A percentile compares a stretch with the other conserved stretches of the same genome.
phyloP scores from a whole-genome alignment of 352 stramenopile genomes.

The Pythium volutum region DNA sequence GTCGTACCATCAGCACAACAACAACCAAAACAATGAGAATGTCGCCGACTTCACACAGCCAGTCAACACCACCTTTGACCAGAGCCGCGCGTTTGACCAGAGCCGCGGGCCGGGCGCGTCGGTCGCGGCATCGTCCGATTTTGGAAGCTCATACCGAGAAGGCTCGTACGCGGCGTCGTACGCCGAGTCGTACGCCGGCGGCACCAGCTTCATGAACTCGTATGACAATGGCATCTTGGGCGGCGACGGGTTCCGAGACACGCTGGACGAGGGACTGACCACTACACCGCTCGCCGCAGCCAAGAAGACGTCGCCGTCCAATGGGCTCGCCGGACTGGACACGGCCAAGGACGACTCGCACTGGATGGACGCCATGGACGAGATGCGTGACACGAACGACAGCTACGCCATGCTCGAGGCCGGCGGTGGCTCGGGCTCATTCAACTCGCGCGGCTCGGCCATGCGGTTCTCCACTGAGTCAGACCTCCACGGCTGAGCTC shows the following conservation, averaged over 20 bases:
- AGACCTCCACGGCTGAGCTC: conserved; percentile 32
- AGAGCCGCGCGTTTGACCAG: conserved; percentile 52
- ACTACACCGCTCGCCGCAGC: not conserved
- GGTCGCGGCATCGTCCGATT: conserved; percentile 12
- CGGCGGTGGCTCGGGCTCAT: conserved; percentile 36
- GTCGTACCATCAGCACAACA: conserved; percentile 13
- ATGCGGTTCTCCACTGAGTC: conserved; percentile 79
- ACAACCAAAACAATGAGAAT: not conserved
- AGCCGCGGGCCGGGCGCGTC: conserved; percentile 36
- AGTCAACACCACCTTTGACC: conserved; percentile 47
- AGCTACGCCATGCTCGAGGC: conserved; percentile 83
- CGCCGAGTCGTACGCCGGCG: conserved; percentile 48
- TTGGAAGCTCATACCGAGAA: conserved; percentile 22
- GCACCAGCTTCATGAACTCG: conserved; percentile 44
- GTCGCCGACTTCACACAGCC: conserved; percentile 41
- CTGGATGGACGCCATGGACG: conserved; percentile 67
- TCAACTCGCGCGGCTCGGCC: conserved; percentile 58
- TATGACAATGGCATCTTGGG: conserved; percentile 44
- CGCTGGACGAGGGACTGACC: conserved; percentile 20
- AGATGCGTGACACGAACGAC: conserved; percentile 80
- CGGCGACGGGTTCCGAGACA: conserved; percentile 20
- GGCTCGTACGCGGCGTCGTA: conserved; percentile 60
- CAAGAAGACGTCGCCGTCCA: not conserved
- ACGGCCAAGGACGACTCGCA: conserved; percentile 32
- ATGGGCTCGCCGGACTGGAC: conserved; percentile 22